phyloP scores from a whole-genome alignment of 2,329 filamentous ascomycete species.

The Botrytis deweyae region DNA sequence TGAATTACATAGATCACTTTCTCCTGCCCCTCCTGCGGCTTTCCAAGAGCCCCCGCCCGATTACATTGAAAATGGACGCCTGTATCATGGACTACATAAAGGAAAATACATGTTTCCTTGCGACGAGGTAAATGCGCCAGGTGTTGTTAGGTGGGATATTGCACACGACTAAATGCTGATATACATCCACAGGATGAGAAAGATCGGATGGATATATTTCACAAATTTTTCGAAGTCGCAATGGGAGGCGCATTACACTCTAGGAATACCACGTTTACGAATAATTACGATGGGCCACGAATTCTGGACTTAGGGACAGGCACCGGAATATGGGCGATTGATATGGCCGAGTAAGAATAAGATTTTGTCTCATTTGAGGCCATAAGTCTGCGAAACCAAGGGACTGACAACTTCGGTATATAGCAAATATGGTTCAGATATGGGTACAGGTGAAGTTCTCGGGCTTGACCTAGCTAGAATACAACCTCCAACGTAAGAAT shows the following conservation, averaged over 20 bases:
- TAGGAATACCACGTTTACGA: conserved; percentile 39
- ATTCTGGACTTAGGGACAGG: conserved; percentile 76
- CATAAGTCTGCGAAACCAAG: background rate
- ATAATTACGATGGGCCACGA: conserved; percentile 38
- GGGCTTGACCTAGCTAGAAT: conserved; percentile 63
- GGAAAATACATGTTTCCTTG: conserved; percentile 76
- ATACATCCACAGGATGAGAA: conserved; percentile 57
- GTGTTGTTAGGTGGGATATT: background rate
- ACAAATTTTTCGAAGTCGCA: conserved; percentile 70
- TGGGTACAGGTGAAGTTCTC: conserved; percentile 48
- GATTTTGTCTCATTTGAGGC: background rate
- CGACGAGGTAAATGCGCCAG: conserved; percentile 59
- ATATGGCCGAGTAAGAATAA: conserved; percentile 70
- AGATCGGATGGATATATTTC: conserved; percentile 78
- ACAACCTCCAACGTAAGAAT: conserved; percentile 54
- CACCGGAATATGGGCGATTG: conserved; percentile 88
- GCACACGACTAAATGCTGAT: conserved; percentile 23
- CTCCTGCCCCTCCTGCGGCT: conserved; percentile 19
- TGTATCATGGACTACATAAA: conserved; percentile 65
- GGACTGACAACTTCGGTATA: conserved; percentile 15
- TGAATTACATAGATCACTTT: conserved; percentile 26
- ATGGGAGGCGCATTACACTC: conserved; percentile 51
- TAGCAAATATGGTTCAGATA: conserved; percentile 21
- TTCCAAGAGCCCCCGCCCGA: conserved; percentile 39
- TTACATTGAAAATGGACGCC: conserved; percentile 64